A percentile compares a stretch with the other conserved stretches of the same genome.
phyloP scores from a whole-genome alignment of 371 early-diverging fungal genomes.

The Rhizopus microsporus region DNA sequence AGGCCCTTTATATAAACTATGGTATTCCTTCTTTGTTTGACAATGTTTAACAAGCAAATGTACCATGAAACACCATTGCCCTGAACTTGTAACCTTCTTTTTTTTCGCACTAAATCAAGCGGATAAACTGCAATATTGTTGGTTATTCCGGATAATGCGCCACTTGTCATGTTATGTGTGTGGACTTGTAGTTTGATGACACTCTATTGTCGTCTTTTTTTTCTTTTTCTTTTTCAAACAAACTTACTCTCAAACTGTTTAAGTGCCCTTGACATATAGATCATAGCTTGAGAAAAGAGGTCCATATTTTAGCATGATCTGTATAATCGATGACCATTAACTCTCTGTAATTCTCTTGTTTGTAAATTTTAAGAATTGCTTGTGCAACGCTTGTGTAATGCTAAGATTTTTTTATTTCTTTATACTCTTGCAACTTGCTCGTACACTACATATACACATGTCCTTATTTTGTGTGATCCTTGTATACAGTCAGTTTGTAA shows the following conservation, averaged over 20 bases:
- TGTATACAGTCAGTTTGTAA: no score
- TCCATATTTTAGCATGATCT: constrained; percentile 95
- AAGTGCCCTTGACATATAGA: constrained; percentile 45
- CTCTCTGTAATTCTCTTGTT: constrained; percentile 85
- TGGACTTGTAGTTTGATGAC: constrained; percentile 29
- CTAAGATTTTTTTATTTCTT: constrained; percentile 10
- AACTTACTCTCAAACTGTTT: constrained; percentile 40
- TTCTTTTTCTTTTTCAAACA: background rate
- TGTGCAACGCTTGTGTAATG: constrained; percentile 65
- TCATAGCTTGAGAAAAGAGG: constrained; percentile 75
- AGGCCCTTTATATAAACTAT: constrained; percentile 89
- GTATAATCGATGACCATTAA: constrained; percentile 76
- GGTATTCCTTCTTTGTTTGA: constrained; percentile 70
- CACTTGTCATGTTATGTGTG: constrained; percentile 72
- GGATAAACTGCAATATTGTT: constrained; percentile 90
- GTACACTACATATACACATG: no score
- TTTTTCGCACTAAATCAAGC: constrained; percentile 82
- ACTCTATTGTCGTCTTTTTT: background rate
- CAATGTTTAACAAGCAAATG: constrained; percentile 61
- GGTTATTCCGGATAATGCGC: constrained; percentile 81
- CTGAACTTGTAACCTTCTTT: constrained; percentile 74
- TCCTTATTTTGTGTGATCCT: no score
- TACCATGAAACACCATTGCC: constrained; percentile 62
- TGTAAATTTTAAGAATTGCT: constrained; percentile 66
- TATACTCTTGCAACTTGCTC: no score